phyloP scores from a whole-genome alignment of 306 rosid genomes.

The Senna siamea region DNA sequence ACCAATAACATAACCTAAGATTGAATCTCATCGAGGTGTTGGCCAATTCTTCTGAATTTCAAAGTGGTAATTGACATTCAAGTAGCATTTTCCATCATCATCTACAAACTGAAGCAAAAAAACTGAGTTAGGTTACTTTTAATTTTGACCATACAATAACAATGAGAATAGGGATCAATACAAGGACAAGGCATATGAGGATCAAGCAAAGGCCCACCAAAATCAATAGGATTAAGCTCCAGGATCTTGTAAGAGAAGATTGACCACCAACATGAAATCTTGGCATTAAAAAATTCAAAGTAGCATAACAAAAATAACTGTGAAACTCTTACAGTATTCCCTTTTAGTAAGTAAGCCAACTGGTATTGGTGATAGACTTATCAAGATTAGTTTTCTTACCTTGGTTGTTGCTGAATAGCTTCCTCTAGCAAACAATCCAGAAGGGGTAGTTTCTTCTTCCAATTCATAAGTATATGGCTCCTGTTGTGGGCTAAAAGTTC shows the following conservation, averaged over 20 bases:
- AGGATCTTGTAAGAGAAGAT: too few relatives aligned
- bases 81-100: conserved; percentile 87
- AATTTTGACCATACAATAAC: not conserved
- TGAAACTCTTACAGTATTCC: too few relatives aligned
- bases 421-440: conserved; percentile 85
- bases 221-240: too few relatives aligned
- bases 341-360: too few relatives aligned
- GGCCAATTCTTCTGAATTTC: conserved; percentile 91
- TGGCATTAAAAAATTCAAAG: too few relatives aligned
- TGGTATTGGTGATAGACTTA: not conserved
- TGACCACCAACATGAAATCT: too few relatives aligned
- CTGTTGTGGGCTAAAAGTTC: conserved; percentile 81
- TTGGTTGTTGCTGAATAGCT: conserved; percentile 79
- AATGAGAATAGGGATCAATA: not conserved
- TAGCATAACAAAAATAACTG: too few relatives aligned
- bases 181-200: too few relatives aligned
- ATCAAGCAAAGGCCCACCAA: too few relatives aligned
- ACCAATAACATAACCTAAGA: conserved; percentile 9
- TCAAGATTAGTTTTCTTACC: conserved; percentile 41
- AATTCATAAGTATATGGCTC: conserved; percentile 70
- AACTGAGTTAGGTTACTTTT: conserved; percentile 6
- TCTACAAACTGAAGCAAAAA: conserved; percentile 70
- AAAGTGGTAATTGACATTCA: conserved; percentile 76
- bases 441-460: conserved; percentile 85
- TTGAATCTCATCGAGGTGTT: conserved; percentile 42